Evolutionary conservation across 306 rosid species (phyloP), one percentile per base, ranked within the genome.

Genomic region (Rubus parviflorus): DNA sequence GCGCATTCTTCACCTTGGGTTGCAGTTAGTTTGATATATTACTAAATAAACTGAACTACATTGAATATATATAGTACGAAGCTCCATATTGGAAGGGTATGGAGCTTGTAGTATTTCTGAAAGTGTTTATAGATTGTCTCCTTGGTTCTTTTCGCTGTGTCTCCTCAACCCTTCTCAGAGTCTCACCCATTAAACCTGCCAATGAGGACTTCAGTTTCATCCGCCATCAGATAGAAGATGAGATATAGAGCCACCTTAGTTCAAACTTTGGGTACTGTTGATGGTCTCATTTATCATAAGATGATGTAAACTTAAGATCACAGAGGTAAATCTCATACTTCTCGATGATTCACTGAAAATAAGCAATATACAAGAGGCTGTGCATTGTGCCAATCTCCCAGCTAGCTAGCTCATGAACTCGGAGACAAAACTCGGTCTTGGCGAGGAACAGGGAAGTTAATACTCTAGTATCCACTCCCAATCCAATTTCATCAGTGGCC

Each of bases 121-220:
- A 38, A 89, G 77, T 40, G 85, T 63, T 8, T 77, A 72, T 51
- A 87, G 48, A 91, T 87, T 64, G 89, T 91, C 67, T 87, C 91
- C 83, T 80, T 86, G 41, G 85, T 93, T 82, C 90, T 86, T 68
- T 86, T 87, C 54, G 94, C 92, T 38, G 87, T 85, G 22, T 88
- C 92, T 70, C 96, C 97, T 97, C 97, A 94, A 1, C 96, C 94
- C 85, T 74, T 90, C 84, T 88, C 97, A 75, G 92, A 94, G 1
- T 97, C 97, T 96, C 96, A 91, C 53, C 90, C 90, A 70, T 87
- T 87, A 3, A 91, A 73, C 87, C 97, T 94, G 83, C 14, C 6
- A 68, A 81, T 15, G 58, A 58, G 60, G 63, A 75, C 22, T 30
- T 70, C 51, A 54, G 17, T 62, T 40, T 63, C 37, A n/a, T 30